A percentile compares a stretch with the other conserved stretches of the same genome.
Evolutionary conservation across 83 land plant genomes (phyloP).

Genomic region (Picea abies): DNA sequence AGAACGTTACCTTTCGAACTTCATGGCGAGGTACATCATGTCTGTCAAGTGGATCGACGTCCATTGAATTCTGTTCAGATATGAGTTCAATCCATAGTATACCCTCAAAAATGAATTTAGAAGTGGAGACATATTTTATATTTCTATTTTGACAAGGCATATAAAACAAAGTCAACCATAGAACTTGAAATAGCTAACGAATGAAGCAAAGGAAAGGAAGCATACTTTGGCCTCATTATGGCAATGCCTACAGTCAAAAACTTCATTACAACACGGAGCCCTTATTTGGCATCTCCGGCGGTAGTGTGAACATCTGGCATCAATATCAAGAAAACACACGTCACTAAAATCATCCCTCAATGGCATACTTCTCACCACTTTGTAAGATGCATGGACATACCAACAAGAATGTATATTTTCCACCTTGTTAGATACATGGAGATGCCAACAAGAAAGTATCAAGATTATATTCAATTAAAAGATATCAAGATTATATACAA

Average conservation of each 20-base stretch:
- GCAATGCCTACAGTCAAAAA: slow-evolving; percentile 59
- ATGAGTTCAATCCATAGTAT: too few relatives aligned
- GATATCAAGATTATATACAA: not conserved
- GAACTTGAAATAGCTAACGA: too few relatives aligned
- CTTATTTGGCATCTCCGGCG: slow-evolving; percentile 54
- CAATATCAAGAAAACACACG: not conserved
- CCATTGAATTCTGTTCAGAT: slow-evolving; percentile 41
- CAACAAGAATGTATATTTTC: not conserved
- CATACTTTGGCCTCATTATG: slow-evolving; percentile 59
- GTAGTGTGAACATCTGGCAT: slow-evolving; percentile 48
- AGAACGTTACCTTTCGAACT: slow-evolving; percentile 36
- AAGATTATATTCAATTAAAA: too few relatives aligned
- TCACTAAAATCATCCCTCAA: not conserved
- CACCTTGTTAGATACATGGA: not conserved
- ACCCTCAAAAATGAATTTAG: not conserved
- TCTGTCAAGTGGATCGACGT: slow-evolving; percentile 32
- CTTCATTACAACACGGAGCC: slow-evolving; percentile 61
- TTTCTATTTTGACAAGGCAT: too few relatives aligned
- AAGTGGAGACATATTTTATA: not conserved
- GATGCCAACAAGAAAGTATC: not conserved
- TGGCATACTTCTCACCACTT: not conserved
- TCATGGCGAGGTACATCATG: slow-evolving; percentile 80
- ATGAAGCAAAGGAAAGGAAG: not conserved
- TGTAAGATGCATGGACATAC: not conserved
- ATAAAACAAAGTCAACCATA: too few relatives aligned